phyloP scores from a whole-genome alignment of 192 early-diverging fungal species.

The Podila epicladia region DNA sequence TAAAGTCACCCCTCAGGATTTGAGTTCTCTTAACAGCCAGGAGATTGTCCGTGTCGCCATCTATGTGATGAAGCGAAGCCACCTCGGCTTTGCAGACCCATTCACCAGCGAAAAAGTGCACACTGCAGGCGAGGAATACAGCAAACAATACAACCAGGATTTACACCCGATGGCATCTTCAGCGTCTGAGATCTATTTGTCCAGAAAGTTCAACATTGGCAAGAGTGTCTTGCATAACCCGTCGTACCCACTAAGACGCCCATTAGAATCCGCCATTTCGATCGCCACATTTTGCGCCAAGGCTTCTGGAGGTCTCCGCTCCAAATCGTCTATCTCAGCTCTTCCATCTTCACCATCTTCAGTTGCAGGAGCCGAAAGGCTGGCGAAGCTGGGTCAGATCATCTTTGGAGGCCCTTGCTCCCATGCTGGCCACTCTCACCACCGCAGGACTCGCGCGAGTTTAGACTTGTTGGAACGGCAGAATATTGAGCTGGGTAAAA shows the following conservation, averaged over 20 bases:
- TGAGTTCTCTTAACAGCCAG: conserved; percentile 19
- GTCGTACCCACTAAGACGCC: neutral
- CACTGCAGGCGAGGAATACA: conserved; percentile 24
- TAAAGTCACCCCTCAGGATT: neutral
- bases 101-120: conserved; percentile 29
- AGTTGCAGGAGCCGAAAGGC: conserved; percentile 13
- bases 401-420: conserved; percentile 37
- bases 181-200: conserved; percentile 16
- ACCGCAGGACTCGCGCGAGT: conserved; percentile 14
- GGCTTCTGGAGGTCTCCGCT: conserved; percentile 9
- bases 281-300: conserved; percentile 29
- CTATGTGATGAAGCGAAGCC: conserved; percentile 25
- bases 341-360: neutral
- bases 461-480: conserved; percentile 5
- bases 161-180: neutral
- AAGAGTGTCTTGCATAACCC: conserved; percentile 26
- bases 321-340: neutral
- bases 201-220: conserved; percentile 26
- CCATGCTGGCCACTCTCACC: conserved; percentile 22
- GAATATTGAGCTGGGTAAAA: conserved; percentile 6
- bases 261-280: conserved; percentile 12
- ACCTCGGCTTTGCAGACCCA: conserved; percentile 25
- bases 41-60: conserved; percentile 30
- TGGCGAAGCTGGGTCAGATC: conserved; percentile 35
- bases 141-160: neutral